A percentile compares a stretch with the other conserved stretches of the same genome.
Conservation (phyloP, 495 filamentous ascomycete species). For the Tuber brumale region DNA sequence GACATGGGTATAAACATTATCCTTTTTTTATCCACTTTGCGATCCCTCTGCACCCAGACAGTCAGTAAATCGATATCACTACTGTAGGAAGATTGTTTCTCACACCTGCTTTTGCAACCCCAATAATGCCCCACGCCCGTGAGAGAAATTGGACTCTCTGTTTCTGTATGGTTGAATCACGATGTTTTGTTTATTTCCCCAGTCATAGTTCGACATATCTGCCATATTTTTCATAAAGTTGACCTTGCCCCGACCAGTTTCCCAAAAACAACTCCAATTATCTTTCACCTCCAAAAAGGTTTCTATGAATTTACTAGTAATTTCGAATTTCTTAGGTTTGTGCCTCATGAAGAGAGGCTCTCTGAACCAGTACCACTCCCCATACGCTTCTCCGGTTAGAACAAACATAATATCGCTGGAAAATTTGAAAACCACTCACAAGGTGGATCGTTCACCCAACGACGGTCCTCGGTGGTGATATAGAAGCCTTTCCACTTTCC, state of each 20-base stretch:
- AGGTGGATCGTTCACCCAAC: not conserved
- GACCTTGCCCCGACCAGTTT: not conserved
- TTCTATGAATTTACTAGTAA: not conserved
- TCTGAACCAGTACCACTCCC: not conserved
- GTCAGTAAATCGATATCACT: not conserved
- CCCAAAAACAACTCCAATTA: not conserved
- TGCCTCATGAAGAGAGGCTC: not conserved
- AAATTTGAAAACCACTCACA: not conserved
- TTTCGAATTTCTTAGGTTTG: not conserved
- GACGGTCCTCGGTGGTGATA: not conserved
- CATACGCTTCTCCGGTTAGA: not conserved
- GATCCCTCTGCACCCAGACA: not conserved
- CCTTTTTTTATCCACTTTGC: not conserved
- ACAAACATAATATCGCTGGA: not conserved
- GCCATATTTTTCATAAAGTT: not conserved
- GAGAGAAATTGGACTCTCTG: not conserved
- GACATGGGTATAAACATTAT: not conserved
- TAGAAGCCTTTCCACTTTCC: not conserved
- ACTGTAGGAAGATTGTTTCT: not conserved
- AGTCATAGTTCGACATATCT: not conserved
- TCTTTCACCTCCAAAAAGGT: not conserved
- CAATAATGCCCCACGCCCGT: not conserved
- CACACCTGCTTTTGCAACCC: not conserved
- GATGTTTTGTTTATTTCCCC: not conserved
- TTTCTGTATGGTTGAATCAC: not conserved